Evolutionary conservation across 495 filamentous ascomycete species (phyloP).

Genomic region (Aspergillus steynii): DNA sequence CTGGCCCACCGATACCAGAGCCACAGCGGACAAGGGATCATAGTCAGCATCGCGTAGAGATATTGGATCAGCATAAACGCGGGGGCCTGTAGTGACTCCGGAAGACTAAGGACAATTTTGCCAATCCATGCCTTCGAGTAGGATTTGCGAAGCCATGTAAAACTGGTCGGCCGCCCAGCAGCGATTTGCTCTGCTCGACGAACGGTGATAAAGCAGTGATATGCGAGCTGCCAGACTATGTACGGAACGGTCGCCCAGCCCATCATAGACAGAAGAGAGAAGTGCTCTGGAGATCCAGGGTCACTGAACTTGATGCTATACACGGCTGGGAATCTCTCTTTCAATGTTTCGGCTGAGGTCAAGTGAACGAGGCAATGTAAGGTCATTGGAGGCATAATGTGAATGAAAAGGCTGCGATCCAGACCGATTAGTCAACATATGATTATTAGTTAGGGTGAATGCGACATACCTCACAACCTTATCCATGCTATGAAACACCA

Average conservation of each 20-base stretch:
- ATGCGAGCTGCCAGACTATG: conserved; percentile 83
- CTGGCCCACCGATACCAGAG: conserved; percentile 87
- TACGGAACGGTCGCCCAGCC: conserved; percentile 93
- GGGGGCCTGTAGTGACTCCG: conserved; percentile 73
- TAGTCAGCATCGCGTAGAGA: conserved; percentile 81
- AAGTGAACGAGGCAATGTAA: conserved; percentile 92
- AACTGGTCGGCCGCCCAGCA: conserved; percentile 91
- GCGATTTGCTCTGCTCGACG: conserved; percentile 91
- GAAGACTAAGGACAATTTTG: conserved; percentile 76
- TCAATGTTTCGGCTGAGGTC: conserved; percentile 60
- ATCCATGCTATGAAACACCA: conserved; percentile 97
- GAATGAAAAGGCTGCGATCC: conserved; percentile 79
- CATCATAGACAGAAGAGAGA: conserved; percentile 81
- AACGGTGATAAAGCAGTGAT: conserved; percentile 93
- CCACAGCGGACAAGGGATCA: conserved; percentile 93
- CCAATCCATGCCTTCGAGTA: conserved; percentile 89
- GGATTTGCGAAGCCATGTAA: conserved; percentile 92
- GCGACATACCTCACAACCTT: conserved; percentile 75
- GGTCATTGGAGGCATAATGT: conserved; percentile 95
- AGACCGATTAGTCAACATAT: conserved; percentile 13
- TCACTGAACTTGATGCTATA: conserved; percentile 76
- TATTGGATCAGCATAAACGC: conserved; percentile 98
- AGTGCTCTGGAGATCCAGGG: conserved; percentile 70
- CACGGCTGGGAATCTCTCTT: conserved; percentile 80
- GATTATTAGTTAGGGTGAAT: neutral